phyloP scores from a whole-genome alignment of 192 early-diverging fungal species.

The Neocallimastix lanati region DNA sequence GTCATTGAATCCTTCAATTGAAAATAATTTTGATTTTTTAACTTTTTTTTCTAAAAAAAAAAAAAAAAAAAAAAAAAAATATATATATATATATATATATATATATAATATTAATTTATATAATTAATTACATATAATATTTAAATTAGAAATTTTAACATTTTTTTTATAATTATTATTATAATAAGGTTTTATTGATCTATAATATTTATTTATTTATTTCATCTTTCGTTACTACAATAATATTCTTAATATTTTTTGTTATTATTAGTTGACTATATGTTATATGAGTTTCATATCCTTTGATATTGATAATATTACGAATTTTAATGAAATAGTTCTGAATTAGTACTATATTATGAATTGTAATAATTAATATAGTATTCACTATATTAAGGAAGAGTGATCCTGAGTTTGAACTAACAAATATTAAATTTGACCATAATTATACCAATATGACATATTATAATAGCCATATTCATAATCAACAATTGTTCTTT shows the following conservation, averaged over 20 bases:
- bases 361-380: background rate
- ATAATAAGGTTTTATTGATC: background rate
- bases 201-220: background rate
- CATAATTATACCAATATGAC: background rate
- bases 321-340: background rate
- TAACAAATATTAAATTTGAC: background rate
- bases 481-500: slow-evolving; percentile 31
- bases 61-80: too few species aligned
- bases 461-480: slow-evolving; percentile 5
- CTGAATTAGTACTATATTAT: background rate
- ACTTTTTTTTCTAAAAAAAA: too few species aligned
- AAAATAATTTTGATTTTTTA: too few species aligned
- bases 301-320: background rate
- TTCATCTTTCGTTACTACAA: background rate
- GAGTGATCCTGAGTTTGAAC: background rate
- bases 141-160: too few species aligned
- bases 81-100: too few species aligned
- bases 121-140: too few species aligned
- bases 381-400: background rate
- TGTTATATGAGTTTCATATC: background rate
- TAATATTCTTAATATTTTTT: background rate
- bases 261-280: background rate
- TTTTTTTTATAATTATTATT: too few species aligned
- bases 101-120: too few species aligned
- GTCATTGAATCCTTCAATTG: too few species aligned